These are phyloP conservation scores for Pestalotiopsis sp. DNA, from an alignment of 2,329 filamentous ascomycete species.

Conservation along the genomic window DNA sequence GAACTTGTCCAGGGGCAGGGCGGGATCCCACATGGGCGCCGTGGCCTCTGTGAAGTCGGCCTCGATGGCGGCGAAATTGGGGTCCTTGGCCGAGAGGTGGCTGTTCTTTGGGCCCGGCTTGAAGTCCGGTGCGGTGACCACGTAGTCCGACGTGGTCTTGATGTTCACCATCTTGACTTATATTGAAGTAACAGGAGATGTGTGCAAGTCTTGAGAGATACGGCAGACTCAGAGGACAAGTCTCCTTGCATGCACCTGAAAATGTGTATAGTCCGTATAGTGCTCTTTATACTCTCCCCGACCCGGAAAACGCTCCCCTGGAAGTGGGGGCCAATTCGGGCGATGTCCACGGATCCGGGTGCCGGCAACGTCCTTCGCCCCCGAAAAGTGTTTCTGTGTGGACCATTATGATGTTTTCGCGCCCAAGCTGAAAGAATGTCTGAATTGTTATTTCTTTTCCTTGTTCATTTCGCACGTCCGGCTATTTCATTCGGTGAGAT, in stretches of 20 bases:
- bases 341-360: background rate
- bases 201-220: background rate
- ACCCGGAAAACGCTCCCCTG: background rate
- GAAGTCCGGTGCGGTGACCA: conserved; percentile 28
- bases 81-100: conserved; percentile 34
- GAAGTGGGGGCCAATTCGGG: background rate
- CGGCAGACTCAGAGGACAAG: too few relatives aligned
- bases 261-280: conserved; percentile 6
- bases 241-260: background rate
- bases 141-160: conserved; percentile 30
- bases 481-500: background rate
- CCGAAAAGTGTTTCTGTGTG: background rate
- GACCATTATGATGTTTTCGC: background rate
- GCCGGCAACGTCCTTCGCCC: background rate
- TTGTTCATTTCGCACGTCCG: background rate
- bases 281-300: background rate
- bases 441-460: background rate
- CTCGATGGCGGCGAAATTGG: conserved; percentile 30
- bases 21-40: conserved; percentile 28
- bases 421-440: background rate
- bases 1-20: conserved; percentile 18
- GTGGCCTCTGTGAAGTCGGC: conserved; percentile 25
- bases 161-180: conserved; percentile 9
- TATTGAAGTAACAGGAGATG: background rate
- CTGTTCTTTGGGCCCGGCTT: conserved; percentile 36